Percentiles rank a stretch among this genome's conserved stretches.
phyloP scores from a whole-genome alignment of 1,284 basidiomycete species.

The Trichosporon faecale region DNA sequence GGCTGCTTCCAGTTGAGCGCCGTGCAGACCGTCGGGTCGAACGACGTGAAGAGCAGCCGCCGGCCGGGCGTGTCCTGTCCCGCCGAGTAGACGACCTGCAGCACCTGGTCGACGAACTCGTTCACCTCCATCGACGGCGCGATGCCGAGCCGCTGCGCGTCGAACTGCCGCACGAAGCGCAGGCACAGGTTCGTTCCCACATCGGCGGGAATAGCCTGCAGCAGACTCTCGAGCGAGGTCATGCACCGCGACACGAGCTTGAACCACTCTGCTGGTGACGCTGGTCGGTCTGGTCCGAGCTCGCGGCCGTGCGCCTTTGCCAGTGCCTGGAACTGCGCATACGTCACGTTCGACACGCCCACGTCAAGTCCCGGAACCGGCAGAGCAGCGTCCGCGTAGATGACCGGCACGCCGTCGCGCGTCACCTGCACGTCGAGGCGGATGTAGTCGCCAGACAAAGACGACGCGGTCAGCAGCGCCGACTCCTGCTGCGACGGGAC shows the following conservation, averaged over 20 bases:
- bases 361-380: constrained; percentile 73
- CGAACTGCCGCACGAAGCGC: constrained; percentile 59
- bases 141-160: constrained; percentile 56
- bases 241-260: constrained; percentile 59
- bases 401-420: constrained; percentile 79
- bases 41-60: constrained; percentile 81
- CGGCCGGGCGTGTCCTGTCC: constrained; percentile 56
- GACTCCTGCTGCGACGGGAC: constrained; percentile 32
- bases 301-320: constrained; percentile 59
- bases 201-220: constrained; percentile 71
- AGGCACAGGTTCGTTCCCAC: constrained; percentile 78
- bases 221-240: constrained; percentile 66
- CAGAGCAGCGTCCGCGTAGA: constrained; percentile 68
- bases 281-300: constrained; percentile 37
- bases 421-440: constrained; percentile 88
- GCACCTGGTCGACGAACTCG: constrained; percentile 72
- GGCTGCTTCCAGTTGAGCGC: constrained; percentile 97
- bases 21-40: constrained; percentile 74
- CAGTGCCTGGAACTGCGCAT: constrained; percentile 71
- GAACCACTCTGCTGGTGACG: constrained; percentile 61
- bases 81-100: constrained; percentile 71
- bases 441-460: constrained; percentile 78
- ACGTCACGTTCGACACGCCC: constrained; percentile 76
- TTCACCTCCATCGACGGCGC: constrained; percentile 66
- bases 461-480: constrained; percentile 49